Evolutionary conservation across 2,329 filamentous ascomycete species (phyloP), one percentile per base, ranked within the genome.

Genomic region (Macroventuria anomochaeta): DNA sequence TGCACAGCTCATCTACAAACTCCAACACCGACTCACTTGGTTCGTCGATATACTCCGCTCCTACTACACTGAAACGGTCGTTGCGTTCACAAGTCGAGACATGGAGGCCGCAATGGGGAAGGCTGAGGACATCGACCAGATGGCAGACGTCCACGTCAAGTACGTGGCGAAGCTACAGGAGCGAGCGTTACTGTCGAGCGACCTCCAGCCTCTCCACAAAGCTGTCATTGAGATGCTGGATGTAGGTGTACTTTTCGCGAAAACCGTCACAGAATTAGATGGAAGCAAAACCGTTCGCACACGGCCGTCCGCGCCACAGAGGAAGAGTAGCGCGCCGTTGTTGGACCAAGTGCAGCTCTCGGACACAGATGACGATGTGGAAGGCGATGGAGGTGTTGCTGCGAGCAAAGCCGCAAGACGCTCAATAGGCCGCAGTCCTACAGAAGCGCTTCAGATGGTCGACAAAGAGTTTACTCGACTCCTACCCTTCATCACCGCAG

Each of bases 151-250:
- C 0, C 92, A 96, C 69, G 76, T 83, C 4, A 70, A 73, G 0
- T 93, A 88, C 64, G 77, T 89, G 37, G 80, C 79, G 37, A 81
- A 81, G 2, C 76, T 95, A 10, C 78, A 87, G 50, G 83, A 86
- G 26, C 86, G 91, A 59, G 85, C 89, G 8, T 83, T 95, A 20
- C 81, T 96, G 0, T 85, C 88, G 0, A 76, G 80, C 13, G 88
- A 87, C 47, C 76, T 96, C 3, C 80, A 81, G 13, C 87, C 89
- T 0, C 89, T 97, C 29, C 82, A 85, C 49, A 84, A 89, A 52
- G 85, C 85, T 12, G 83, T 96, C 15, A 79, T 93, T n/a, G 85
- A 87, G 39, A 76, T 95, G 2, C 80, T 97, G 1, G 90, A 96
- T 67, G 76, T 96, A 11, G 85, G 86, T 2, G 84, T 93, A 37